Base-by-base conservation (phyloP, 306 rosid genomes). In the Vigna hirtella region DNA sequence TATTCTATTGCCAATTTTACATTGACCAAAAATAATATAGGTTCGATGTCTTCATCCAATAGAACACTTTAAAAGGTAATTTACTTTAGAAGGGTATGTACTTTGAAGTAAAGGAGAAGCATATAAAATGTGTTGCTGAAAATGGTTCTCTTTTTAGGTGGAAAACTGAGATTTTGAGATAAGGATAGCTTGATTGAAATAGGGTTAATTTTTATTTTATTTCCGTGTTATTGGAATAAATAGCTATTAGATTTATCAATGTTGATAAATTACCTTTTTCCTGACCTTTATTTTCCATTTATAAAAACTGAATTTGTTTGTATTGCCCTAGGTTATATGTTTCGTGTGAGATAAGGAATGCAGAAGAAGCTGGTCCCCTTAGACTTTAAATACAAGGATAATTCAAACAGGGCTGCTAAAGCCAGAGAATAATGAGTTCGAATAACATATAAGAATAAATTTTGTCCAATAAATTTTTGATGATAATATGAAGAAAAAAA, bases 21-120 rank as follows among this genome's bases (percentile, higher is more conserved):
- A 67, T 66, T 57, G 78, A 88, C 82, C 50, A 68, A 66, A 61
- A 49, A 34, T 47, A 55, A 63, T 55, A 3, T 38, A 68, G 65
- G 38, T 55, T 53, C 59, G 51, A 77, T 61, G 47, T 26, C 61
- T 72, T 59, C 59, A 49, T 66, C 57, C 50, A 82, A 59, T 73
- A 78, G 55, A 73, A 77, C 78, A 56, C 66, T 68, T 12, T 10
- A 42, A 43, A 47, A 72, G 12, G 9, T 13, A 30, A 58, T 55
- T 77, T 53, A 40, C 56, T 34, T 55, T 34, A 65, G 62, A 70
- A 61, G 50, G 77, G 69, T 64, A 48, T 5, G 24, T 67, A 34
- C 58, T 58, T 45, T n/a, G 58, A 70, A 73, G 24, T 40, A 67
- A 69, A 69, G 43, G 73, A 55, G 58, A 52, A 52, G 53, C 53